Evolutionary conservation across 441 rosid species (phyloP).

Genomic region (Biscutella laevigata): DNA sequence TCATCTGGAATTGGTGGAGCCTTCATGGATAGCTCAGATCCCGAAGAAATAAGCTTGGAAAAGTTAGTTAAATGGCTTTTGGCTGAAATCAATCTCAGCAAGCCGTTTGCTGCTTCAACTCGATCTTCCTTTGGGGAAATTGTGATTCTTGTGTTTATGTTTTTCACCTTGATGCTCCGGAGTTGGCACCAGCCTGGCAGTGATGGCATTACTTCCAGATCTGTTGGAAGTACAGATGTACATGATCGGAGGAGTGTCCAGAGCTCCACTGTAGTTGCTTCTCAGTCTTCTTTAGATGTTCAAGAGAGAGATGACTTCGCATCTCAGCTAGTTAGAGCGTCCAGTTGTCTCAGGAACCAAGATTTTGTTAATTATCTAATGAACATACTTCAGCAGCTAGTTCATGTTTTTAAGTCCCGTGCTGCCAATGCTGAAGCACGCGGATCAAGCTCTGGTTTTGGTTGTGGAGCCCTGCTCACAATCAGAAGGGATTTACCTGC

Average conservation of each 20-base stretch:
- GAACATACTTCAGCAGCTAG: conserved; percentile 97
- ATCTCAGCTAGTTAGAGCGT: conserved; percentile 80
- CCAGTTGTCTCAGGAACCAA: conserved; percentile 82
- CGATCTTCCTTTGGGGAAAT: conserved; percentile 92
- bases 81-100: conserved; percentile 72
- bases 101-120: conserved; percentile 60
- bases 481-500: conserved; percentile 93
- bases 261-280: conserved; percentile 38
- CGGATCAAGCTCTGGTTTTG: conserved; percentile 69
- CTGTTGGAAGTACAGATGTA: conserved; percentile 46
- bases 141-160: conserved; percentile 94
- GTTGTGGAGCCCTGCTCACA: conserved; percentile 92
- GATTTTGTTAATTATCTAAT: conserved; percentile 84
- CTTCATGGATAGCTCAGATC: conserved; percentile 83
- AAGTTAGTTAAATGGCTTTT: conserved; percentile 87
- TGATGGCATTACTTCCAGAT: conserved; percentile 47
- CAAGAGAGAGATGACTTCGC: conserved; percentile 87
- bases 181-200: conserved; percentile 99
- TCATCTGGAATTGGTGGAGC: conserved; percentile 99
- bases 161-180: conserved; percentile 99
- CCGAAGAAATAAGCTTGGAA: conserved; percentile 80
- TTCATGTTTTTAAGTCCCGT: conserved; percentile 84
- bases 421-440: conserved; percentile 56
- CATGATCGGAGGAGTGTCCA: conserved; percentile 61
- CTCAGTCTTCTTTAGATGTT: conserved; percentile 60